Evolutionary conservation across 2,329 filamentous ascomycete species (phyloP).

Genomic region (Cercospora zeina): DNA sequence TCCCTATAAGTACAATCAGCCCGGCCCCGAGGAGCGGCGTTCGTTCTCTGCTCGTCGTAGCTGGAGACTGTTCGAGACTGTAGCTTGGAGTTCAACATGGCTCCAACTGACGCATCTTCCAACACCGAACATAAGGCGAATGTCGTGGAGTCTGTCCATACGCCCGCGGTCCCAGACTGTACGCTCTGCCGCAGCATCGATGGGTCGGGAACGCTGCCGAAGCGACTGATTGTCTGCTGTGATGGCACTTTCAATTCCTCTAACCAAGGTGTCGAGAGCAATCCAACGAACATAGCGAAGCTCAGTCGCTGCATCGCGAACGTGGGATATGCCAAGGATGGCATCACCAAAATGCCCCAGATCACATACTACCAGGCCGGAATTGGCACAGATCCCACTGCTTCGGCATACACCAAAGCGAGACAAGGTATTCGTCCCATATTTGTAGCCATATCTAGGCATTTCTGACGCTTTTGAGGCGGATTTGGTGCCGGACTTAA

Average conservation of each 20-base stretch:
- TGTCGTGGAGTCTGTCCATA: conserved; percentile 7
- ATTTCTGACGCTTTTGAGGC: not conserved
- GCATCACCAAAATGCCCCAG: conserved; percentile 29
- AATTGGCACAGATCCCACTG: conserved; percentile 31
- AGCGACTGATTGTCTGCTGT: conserved; percentile 33
- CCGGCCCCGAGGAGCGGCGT: not conserved
- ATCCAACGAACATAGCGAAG: conserved; percentile 34
- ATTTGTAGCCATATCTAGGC: not conserved
- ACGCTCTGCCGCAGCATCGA: conserved; percentile 15
- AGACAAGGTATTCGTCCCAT: conserved; percentile 10
- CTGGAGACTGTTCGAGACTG: not conserved
- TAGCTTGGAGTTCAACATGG: not conserved
- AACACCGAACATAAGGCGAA: conserved; percentile 2
- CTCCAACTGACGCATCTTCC: not conserved
- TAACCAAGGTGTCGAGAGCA: conserved; percentile 28
- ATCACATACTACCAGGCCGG: conserved; percentile 38
- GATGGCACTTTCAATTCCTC: conserved; percentile 32
- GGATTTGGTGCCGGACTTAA: conserved; percentile 30
- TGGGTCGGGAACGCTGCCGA: conserved; percentile 24
- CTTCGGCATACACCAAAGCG: conserved; percentile 25
- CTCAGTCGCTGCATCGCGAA: conserved; percentile 34
- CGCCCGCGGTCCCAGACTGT: conserved; percentile 10
- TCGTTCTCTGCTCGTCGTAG: not conserved
- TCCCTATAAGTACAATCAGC: not conserved
- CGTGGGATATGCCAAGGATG: conserved; percentile 27